Evolutionary conservation across 1,284 basidiomycete genomes (phyloP), one percentile per base, ranked within the genome.

Genomic region (Pyrrhoderma lamaoense): DNA sequence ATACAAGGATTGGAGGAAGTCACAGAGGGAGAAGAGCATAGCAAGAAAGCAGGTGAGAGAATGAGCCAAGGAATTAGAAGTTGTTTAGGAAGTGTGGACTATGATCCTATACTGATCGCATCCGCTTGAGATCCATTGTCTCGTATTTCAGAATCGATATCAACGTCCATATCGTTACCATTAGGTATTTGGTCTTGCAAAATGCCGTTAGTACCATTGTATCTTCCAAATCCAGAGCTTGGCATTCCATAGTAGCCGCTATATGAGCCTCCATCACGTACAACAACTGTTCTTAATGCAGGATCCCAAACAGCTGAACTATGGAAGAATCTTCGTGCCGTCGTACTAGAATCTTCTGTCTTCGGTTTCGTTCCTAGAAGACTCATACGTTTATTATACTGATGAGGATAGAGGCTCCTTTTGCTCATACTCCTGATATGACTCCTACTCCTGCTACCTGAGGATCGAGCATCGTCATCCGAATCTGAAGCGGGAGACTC

Each of bases 351-450:
- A 11, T 31, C 38, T 40, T 22, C 38, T 14, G 21, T 40, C 14
- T 22, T 22, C 5, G 38, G 21, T 14, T 22, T 22, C 14, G 21
- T 40, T n/a, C 38, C 38, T 4, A 40, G 49, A 51, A 86, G 72
- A 56, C 81, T 84, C 80, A 86, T 85, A 44, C 79, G 74, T 57
- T 77, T 78, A 54, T 71, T 70, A 13, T 61, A 57, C 8, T 59
- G 42, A 14, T 61, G 59, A n/a, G 55, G 59, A 4, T 65, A 62
- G 38, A 66, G 66, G 21, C 67, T 66, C 45, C 65, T 62, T 27
- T 62, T 62, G 13, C 37, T 36, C 13, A 13, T 13, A 55, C 65
- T 63, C 21, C 5, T 39, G 4, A 16, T 5, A 8, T 22, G 38
- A 40, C 38, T 40, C 38, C 38, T 40, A 31, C 27, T 31, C 11